phyloP scores from a whole-genome alignment of 805 yeast genomes.

The Teunomyces gatunensis region DNA sequence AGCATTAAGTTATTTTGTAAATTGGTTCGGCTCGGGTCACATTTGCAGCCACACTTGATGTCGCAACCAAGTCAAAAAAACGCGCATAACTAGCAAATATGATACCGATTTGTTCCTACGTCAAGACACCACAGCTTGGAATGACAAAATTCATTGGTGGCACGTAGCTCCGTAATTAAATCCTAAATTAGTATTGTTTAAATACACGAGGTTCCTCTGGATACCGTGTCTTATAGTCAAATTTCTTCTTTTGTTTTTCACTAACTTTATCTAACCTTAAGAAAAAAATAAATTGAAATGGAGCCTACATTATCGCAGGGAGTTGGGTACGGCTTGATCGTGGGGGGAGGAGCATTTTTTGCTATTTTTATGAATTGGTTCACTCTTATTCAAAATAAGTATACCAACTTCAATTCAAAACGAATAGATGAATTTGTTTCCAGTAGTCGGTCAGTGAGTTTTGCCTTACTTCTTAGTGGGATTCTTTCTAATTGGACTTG shows the following conservation, averaged over 20 bases:
- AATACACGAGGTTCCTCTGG: not conserved
- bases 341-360: slow-evolving; percentile 17
- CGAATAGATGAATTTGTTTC: slow-evolving; percentile 17
- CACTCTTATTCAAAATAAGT: slow-evolving; percentile 14
- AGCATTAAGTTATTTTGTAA: not conserved
- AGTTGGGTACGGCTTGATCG: slow-evolving; percentile 15
- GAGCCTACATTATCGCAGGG: slow-evolving; percentile 15
- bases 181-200: no score
- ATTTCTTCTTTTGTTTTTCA: not conserved
- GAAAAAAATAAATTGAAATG: slow-evolving; percentile 2
- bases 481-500: slow-evolving; percentile 28
- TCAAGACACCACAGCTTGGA: no score
- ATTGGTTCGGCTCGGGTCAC: slow-evolving; percentile 1
- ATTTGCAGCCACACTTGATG: slow-evolving; percentile 7
- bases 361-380: slow-evolving; percentile 14
- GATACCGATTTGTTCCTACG: no score
- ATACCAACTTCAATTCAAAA: slow-evolving; percentile 11
- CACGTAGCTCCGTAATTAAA: no score
- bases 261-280: not conserved
- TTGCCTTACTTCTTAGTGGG: slow-evolving; percentile 17
- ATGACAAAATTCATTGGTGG: no score
- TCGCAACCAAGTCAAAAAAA: not conserved
- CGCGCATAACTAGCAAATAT: not conserved
- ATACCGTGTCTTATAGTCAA: not conserved
- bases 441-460: slow-evolving; percentile 15